Base-by-base conservation (phyloP, 176 grass and related monocot genomes). In the Chloris gayana region DNA sequence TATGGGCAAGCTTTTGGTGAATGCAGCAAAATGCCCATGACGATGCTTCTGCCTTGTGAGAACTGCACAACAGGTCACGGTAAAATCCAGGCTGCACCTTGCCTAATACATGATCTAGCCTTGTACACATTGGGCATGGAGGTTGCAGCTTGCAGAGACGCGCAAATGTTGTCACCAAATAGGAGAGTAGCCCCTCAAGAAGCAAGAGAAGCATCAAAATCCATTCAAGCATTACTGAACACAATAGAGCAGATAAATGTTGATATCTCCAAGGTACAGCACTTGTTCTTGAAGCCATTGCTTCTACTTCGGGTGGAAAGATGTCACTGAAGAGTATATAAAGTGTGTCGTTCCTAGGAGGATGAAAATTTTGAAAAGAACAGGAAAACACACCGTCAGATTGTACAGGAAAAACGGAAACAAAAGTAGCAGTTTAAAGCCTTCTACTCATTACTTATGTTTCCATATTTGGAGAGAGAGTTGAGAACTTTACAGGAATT, bases 31-130 rank as follows among this genome's bases (percentile, higher is more conserved):
- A 91, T 56, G 88, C 78, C 89, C 90, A 82, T 35, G 87, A 89
- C 3, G 95, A 98, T 7, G 89, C 89, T 54, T 98, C 92, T 63
- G 68, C 70, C 80, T 87, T 95, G 67, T 98, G 95, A 5, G 86
- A 82, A 64, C 60, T 26, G 77, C 95, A 98, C 39, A 95, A 76
- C 25, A 98, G 81, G 9, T 89, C 72, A 10, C 42, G 54, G 44
- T 85, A 89, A 53, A 91, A 93, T 9, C 76, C 78, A 11, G 57
- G 67, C 9, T 64, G 61, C 27, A 79, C 79, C 35, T 31, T 75
- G 54, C 92, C 92, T 45, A 95, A 49, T 29, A 93, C 80, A 81
- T 86, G 81, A 77, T 95, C 95, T 6, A 95, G 45, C 67, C 95
- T 85, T 14, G 88, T 87, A 86, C 92, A 98, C 41, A 93, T 57